Base-by-base conservation (phyloP, 2,329 filamentous ascomycete species). In the Neonectria faginata region DNA sequence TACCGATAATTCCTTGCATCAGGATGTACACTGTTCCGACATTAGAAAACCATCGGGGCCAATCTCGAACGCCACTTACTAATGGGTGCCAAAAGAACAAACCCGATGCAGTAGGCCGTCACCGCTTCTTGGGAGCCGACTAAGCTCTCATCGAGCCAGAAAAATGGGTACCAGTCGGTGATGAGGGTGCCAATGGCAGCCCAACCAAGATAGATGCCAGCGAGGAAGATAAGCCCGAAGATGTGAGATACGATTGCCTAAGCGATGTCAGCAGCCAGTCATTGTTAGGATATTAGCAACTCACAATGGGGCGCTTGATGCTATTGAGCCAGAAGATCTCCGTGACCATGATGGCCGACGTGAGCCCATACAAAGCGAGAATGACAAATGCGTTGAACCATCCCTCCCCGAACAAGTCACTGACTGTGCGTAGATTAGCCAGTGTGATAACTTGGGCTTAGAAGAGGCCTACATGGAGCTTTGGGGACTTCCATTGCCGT, bases 281-380 rank as follows among this genome's bases (percentile, higher is more conserved):
- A 5, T 1, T 9, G 16, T 1, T 3, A 2, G 2, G 5, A 10
- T 31, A n/a, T 25, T 5, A 12, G 16, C 25, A 12, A 74, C 82
- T 73, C 72, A 86, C 85, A 52, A 78, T 79, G 56, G 81, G 84
- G 56, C 83, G 81, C 69, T 83, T 83, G 76, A 86, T 85, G 71
- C 83, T 86, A 75, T 87, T 87, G 76, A 87, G 77, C 61, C 80
- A 77, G 36, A 83, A 61, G 0, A 83, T 79, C 76, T 87, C 85
- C 33, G 82, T 60, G 9, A 80, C 66, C 67, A 82, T 83, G 64
- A 85, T 75, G 33, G 80, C 53, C 4, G 83, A 79, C 3, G 80
- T 80, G 60, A 83, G 73, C 9, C 73, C 78, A 71, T 82, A 84
- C 47, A 86, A 66, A 54, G 83, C 85, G 70, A 85, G 69, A 51